phyloP scores from a whole-genome alignment of 768 basidiomycete species.

The Tricholoma furcatifolium region DNA sequence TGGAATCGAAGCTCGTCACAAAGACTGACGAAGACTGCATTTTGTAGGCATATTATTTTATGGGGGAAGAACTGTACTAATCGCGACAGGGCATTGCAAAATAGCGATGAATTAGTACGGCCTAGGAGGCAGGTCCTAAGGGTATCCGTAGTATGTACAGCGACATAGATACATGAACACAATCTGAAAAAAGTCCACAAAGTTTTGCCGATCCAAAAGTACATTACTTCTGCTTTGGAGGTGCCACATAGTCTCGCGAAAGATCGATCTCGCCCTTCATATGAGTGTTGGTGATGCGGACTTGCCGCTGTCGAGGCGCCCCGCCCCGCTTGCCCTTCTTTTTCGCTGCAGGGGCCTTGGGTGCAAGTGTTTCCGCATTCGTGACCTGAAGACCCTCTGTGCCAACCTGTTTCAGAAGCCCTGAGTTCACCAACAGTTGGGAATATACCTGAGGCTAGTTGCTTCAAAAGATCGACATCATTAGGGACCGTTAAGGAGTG shows the following conservation, averaged over 20 bases:
- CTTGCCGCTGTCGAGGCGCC: constrained; percentile 70
- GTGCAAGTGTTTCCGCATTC: constrained; percentile 56
- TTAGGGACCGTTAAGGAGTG: constrained; percentile 82
- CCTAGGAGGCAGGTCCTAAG: neutral
- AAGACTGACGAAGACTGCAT: neutral
- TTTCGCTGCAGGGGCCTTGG: constrained; percentile 51
- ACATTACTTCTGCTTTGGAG: constrained; percentile 36
- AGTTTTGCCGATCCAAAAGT: neutral
- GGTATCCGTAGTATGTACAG: constrained; percentile 11
- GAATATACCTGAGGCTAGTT: constrained; percentile 67
- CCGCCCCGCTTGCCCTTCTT: constrained; percentile 86
- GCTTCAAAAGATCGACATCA: constrained; percentile 77
- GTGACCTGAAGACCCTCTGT: constrained; percentile 82
- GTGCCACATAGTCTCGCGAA: constrained; percentile 61
- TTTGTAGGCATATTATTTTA: neutral
- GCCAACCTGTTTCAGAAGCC: constrained; percentile 10
- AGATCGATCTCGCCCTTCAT: constrained; percentile 85
- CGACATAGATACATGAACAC: constrained; percentile 4
- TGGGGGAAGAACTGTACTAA: neutral
- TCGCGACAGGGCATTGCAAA: neutral
- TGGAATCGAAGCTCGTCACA: neutral
- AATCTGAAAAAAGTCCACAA: neutral
- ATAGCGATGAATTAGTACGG: neutral
- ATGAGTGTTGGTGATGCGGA: constrained; percentile 87
- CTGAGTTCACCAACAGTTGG: constrained; percentile 4